phyloP scores from a whole-genome alignment of 768 basidiomycete genomes.

The Inosperma sp. region DNA sequence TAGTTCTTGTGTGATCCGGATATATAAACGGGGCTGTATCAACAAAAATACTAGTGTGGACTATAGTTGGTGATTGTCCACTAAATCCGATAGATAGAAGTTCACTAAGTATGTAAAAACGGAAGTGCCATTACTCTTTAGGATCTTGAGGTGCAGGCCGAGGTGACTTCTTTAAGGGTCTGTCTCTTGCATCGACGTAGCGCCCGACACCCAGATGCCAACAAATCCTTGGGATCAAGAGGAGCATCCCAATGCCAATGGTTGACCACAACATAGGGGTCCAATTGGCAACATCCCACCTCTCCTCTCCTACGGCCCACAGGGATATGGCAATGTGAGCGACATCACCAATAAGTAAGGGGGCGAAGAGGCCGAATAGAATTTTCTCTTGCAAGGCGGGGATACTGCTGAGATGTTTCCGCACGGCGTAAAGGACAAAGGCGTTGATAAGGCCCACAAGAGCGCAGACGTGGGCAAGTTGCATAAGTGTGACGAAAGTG shows the following conservation, averaged over 20 bases:
- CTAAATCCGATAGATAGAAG: no score
- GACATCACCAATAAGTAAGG: constrained; percentile 66
- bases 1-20: no score
- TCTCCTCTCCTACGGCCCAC: constrained; percentile 70
- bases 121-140: neutral
- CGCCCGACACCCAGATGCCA: constrained; percentile 77
- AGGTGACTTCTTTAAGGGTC: constrained; percentile 22
- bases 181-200: constrained; percentile 65
- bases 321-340: constrained; percentile 63
- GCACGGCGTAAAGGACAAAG: constrained; percentile 58
- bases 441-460: constrained; percentile 68
- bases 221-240: constrained; percentile 64
- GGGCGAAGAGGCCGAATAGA: constrained; percentile 55
- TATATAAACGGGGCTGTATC: no score
- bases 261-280: constrained; percentile 68
- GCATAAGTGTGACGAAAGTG: constrained; percentile 63
- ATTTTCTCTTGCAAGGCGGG: constrained; percentile 72
- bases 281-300: constrained; percentile 60
- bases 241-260: constrained; percentile 52
- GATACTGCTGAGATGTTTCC: constrained; percentile 53
- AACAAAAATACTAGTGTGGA: no score
- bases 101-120: no score
- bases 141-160: neutral
- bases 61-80: no score
- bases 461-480: constrained; percentile 74